Percentiles rank a stretch among this genome's conserved stretches.
These are phyloP conservation scores for Trametes villosa DNA, from an alignment of 768 basidiomycete genomes.

Conservation along the genomic window DNA sequence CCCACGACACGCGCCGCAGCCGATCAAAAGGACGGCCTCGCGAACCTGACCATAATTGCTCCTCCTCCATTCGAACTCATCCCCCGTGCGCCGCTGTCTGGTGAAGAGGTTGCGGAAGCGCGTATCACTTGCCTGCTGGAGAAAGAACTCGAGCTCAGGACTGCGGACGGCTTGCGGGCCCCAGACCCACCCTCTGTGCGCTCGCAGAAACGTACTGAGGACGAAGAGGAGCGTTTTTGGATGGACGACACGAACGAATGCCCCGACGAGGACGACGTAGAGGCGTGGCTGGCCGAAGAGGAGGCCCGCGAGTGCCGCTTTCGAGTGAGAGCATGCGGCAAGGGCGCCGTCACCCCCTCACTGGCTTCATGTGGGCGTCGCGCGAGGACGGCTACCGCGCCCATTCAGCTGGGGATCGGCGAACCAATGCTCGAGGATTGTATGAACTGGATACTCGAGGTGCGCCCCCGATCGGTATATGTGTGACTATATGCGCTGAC, in stretches of 20 bases:
- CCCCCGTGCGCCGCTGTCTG: conserved; percentile 37
- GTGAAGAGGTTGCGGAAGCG: conserved; percentile 49
- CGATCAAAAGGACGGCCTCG: conserved; percentile 10
- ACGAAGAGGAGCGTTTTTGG: conserved; percentile 25
- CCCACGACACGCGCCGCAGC: not conserved
- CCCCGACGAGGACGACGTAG: not conserved
- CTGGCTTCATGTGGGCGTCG: not conserved
- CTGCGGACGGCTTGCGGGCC: conserved; percentile 39
- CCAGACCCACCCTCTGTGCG: not conserved
- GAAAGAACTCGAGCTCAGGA: conserved; percentile 44
- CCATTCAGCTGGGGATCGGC: conserved; percentile 36
- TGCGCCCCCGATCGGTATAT: conserved; percentile 17
- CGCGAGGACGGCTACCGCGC: not conserved
- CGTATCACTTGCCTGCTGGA: conserved; percentile 46
- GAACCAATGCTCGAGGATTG: conserved; percentile 39
- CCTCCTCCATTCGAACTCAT: conserved; percentile 48
- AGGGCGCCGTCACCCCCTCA: not conserved
- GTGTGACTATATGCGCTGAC: not conserved
- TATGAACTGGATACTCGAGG: conserved; percentile 53
- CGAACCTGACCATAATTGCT: conserved; percentile 53
- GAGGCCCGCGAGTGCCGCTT: not conserved
- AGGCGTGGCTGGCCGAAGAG: not conserved
- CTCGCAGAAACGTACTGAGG: not conserved
- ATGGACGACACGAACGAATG: conserved; percentile 19
- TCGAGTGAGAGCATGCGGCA: not conserved